A percentile compares a stretch with the other conserved stretches of the same genome.
phyloP scores from a whole-genome alignment of 75 land plant genomes.

The Sequoiadendron giganteum region DNA sequence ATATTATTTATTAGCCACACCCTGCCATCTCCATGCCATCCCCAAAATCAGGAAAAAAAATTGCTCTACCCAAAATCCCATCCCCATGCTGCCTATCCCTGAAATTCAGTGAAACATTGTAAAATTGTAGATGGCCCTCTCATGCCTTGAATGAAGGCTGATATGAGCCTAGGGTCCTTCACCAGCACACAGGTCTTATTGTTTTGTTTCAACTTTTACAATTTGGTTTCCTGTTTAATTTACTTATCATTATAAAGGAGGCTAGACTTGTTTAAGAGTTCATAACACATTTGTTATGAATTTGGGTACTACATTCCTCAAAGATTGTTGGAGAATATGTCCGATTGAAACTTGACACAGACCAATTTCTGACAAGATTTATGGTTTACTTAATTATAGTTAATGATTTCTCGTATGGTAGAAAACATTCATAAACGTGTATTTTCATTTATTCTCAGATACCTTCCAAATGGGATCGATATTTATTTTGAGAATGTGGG shows the following conservation, averaged over 20 bases:
- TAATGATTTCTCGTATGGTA: not conserved
- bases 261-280: not conserved
- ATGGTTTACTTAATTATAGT: not conserved
- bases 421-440: not conserved
- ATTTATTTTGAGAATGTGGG: conserved; percentile 77
- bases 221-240: not conserved
- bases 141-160: not conserved
- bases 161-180: not conserved
- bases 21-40: no score
- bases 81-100: no score
- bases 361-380: no score
- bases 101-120: not conserved
- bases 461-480: conserved; percentile 73
- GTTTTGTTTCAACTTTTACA: not conserved
- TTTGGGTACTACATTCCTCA: not conserved
- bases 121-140: not conserved
- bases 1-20: no score
- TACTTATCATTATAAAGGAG: not conserved
- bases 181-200: not conserved
- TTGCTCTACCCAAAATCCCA: no score
- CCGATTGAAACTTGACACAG: not conserved
- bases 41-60: no score
- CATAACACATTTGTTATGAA: not conserved
- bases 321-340: no score
- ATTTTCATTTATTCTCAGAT: conserved; percentile 25